A percentile compares a stretch with the other conserved stretches of the same genome.
phyloP scores from a whole-genome alignment of 2,329 filamentous ascomycete genomes.

The Pyricularia sp. region DNA sequence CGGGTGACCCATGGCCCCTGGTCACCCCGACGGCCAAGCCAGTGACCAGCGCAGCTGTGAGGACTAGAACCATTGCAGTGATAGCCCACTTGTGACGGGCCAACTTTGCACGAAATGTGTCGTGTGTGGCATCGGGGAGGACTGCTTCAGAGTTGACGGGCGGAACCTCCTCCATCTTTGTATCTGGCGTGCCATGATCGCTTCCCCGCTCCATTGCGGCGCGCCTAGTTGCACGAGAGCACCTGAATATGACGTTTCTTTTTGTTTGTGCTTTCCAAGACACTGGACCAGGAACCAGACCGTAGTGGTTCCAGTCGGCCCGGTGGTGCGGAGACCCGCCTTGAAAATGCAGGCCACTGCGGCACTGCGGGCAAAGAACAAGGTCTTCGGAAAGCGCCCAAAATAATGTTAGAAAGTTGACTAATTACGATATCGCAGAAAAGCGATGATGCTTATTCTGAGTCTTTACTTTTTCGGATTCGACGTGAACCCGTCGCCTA shows the following conservation, averaged over 20 bases:
- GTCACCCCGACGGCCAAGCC: not conserved
- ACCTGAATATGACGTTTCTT: not conserved
- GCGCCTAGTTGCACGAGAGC: not conserved
- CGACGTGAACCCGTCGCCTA: not conserved
- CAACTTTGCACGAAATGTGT: not conserved
- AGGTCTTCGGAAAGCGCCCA: not conserved
- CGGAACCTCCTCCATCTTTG: not conserved
- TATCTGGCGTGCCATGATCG: not conserved
- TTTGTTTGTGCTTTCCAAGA: not conserved
- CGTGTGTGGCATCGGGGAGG: not conserved
- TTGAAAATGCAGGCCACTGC: not conserved
- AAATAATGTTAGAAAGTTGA: not conserved
- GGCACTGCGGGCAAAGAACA: not conserved
- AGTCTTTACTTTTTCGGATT: not conserved
- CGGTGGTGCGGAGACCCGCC: not conserved
- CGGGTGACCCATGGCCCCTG: not conserved
- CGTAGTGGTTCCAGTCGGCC: not conserved
- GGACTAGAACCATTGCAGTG: not conserved
- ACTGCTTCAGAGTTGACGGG: not conserved
- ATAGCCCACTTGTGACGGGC: constrained; percentile 1
- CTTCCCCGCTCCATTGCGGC: not conserved
- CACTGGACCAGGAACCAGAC: not conserved
- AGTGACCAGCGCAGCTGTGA: not conserved
- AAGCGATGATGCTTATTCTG: not conserved
- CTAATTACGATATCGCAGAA: not conserved